Evolutionary conservation across 345 rosid species (phyloP), one percentile per base, ranked within the genome.

Genomic region (Arabidopsis arenosa): DNA sequence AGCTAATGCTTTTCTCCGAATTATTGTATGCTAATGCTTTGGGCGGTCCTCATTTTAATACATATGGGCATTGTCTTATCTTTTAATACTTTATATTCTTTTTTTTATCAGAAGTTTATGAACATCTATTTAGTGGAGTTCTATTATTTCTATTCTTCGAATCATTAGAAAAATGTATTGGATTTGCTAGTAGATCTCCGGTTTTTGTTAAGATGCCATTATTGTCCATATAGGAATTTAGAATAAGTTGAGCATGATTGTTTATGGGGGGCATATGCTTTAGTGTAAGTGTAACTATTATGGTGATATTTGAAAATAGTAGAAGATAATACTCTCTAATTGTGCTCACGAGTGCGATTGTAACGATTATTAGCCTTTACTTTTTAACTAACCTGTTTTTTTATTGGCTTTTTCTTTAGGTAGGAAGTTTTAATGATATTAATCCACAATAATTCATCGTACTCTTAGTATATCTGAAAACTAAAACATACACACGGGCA

Each of bases 11-110:
- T 75, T 73, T 47, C 4, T 23, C 15, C 26, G 39, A 66, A 74
- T 66, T 74, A 74, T 74, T 75, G 72, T 28, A 44, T 58, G 64
- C 26, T 45, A 66, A 74, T 75, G 80, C 70, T 76, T 69, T 77
- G 75, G 65, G 59, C 75, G 71, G 75, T 63, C 76, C 66, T 63
- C 66, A 63, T 64, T 40, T 77, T 37, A 56, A 63, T 63, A 64
- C 57, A 37, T 55, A 74, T 74, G 66, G 65, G 40, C 58, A 45
- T n/a, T 21, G 39, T 35, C 72, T 45, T 54, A 55, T 47, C 40
- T 36, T 66, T 53, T 21, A 18, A 6, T 62, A 61, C 80, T 76
- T 68, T 68, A 49, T 48, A 0, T 28, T 28, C 0, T 28, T 28
- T 28, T 28, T 35, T 53, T 30, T 28, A 51, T 52, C 37, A 13